Evolutionary conservation across 2,329 filamentous ascomycete species (phyloP).

Genomic region (Talaromyces pinophilus): DNA sequence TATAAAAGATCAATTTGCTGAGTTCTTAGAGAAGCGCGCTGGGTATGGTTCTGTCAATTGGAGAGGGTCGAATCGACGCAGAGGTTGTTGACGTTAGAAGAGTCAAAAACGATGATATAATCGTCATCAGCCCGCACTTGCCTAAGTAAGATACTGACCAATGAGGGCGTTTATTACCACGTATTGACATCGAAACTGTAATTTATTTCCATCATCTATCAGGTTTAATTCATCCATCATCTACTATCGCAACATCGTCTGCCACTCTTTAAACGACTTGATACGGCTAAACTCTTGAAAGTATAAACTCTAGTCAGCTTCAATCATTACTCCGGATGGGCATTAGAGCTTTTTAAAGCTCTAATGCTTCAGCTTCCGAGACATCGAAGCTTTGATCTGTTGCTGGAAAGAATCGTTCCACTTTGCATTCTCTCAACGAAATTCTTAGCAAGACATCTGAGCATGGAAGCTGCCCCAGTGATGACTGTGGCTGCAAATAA

Average conservation of each 20-base stretch:
- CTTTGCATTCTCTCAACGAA: neutral
- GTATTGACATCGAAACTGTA: neutral
- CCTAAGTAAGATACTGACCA: neutral
- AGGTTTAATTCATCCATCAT: neutral
- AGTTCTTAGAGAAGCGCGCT: neutral
- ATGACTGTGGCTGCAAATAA: neutral
- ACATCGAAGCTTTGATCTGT: slow-evolving; percentile 7
- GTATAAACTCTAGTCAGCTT: neutral
- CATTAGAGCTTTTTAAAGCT: neutral
- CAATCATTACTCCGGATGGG: neutral
- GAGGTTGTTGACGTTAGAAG: neutral
- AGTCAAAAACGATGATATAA: slow-evolving; percentile 13
- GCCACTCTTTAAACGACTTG: too few species aligned
- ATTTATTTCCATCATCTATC: slow-evolving; percentile 3
- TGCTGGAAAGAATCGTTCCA: neutral
- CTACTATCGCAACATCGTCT: too few species aligned
- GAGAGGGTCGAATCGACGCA: neutral
- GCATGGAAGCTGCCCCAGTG: neutral
- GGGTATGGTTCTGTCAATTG: neutral
- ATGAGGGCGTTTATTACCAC: neutral
- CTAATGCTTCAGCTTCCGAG: neutral
- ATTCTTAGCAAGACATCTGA: neutral
- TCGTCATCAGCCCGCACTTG: slow-evolving; percentile 14
- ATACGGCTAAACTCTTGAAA: too few species aligned
- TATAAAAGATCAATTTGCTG: neutral